Conservation (phyloP, 768 basidiomycete genomes). For the Leucogyrophana mollusca region DNA sequence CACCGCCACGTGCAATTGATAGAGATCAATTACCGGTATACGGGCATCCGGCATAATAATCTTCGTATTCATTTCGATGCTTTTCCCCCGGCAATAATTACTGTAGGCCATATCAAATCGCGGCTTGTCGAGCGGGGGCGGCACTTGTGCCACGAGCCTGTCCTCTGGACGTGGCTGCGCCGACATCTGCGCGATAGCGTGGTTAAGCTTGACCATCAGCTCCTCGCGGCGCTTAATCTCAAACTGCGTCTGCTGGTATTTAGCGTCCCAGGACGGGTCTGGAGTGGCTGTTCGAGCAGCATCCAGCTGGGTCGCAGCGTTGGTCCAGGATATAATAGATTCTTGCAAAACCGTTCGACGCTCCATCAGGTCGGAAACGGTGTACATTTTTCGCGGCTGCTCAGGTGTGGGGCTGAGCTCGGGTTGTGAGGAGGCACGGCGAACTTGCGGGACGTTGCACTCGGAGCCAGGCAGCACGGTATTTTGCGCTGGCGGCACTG, state of each 20-base stretch:
- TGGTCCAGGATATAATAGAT: constrained; percentile 23
- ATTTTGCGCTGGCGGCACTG: too few relatives aligned
- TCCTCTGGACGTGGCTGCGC: constrained; percentile 16
- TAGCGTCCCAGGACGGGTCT: constrained; percentile 17
- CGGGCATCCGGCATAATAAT: constrained; percentile 27
- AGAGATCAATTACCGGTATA: constrained; percentile 26
- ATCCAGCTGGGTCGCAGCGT: constrained; percentile 16
- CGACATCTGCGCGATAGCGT: constrained; percentile 22
- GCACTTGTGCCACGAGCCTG: constrained; percentile 24
- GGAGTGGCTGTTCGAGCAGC: not conserved
- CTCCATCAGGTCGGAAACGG: constrained; percentile 24
- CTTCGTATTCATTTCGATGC: constrained; percentile 21
- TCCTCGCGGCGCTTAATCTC: constrained; percentile 31
- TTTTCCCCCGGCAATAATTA: constrained; percentile 26
- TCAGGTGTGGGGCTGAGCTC: constrained; percentile 14
- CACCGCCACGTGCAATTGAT: constrained; percentile 27
- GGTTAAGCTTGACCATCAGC: constrained; percentile 23
- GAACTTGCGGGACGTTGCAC: not conserved
- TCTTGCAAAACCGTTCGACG: constrained; percentile 22
- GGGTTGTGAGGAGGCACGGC: constrained; percentile 18
- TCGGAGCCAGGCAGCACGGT: not conserved
- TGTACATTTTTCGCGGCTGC: constrained; percentile 18
- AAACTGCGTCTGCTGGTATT: constrained; percentile 22
- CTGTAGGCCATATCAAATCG: constrained; percentile 27
- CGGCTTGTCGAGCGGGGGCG: constrained; percentile 26